Conservation (phyloP, 2,329 filamentous ascomycete species). For the Cladosporium colombiae region DNA sequence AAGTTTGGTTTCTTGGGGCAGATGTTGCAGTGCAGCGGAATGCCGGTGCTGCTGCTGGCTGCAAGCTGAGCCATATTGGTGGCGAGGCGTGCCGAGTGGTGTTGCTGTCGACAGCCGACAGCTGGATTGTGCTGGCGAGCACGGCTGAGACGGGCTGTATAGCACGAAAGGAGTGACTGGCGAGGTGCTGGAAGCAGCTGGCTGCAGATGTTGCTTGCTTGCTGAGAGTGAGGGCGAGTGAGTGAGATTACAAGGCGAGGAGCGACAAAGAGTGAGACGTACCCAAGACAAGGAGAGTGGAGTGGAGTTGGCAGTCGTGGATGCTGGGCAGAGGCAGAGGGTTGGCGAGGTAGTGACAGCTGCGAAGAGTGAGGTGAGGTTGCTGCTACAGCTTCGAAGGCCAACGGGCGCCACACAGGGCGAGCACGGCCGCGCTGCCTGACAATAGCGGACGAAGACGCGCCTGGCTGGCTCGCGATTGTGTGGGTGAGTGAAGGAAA, state of each 20-base stretch:
- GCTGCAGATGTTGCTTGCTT: constrained; percentile 12
- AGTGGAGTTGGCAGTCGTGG: neutral
- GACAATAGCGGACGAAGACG: neutral
- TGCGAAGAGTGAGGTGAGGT: constrained; percentile 4
- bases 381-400: neutral
- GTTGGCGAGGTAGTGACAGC: neutral
- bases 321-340: neutral
- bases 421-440: constrained; percentile 13
- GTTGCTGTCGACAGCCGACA: constrained; percentile 21
- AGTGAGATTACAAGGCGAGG: constrained; percentile 7
- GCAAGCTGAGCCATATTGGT: constrained; percentile 37
- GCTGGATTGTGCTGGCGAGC: constrained; percentile 7
- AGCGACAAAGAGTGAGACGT: constrained; percentile 11
- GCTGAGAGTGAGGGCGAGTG: neutral
- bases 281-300: neutral
- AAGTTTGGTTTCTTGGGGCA: constrained; percentile 79
- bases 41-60: constrained; percentile 35
- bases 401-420: constrained; percentile 4
- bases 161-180: constrained; percentile 21
- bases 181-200: constrained; percentile 15
- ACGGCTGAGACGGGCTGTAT: constrained; percentile 1
- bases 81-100: constrained; percentile 18
- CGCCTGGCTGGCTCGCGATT: neutral
- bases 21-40: constrained; percentile 77
- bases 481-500: neutral